Conservation (phyloP, 2,329 filamentous ascomycete species). For the Juglanconis oblonga region DNA sequence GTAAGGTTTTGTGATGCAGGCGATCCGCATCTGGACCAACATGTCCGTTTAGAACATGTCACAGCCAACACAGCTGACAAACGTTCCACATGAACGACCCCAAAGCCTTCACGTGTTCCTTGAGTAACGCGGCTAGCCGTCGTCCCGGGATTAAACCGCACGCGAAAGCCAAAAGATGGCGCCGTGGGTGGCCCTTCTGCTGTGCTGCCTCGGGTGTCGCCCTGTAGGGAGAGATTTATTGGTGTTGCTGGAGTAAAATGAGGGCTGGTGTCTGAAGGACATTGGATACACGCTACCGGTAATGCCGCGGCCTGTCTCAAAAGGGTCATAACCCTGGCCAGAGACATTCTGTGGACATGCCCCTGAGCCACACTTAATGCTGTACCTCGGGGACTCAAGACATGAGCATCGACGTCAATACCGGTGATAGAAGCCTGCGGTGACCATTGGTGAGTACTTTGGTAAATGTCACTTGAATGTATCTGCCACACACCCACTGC, state of each 20-base stretch:
- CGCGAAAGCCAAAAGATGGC: background rate
- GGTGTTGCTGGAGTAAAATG: background rate
- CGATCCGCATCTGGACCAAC: background rate
- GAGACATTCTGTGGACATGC: background rate
- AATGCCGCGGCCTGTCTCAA: too few relatives aligned
- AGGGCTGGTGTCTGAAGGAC: background rate
- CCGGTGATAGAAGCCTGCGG: background rate
- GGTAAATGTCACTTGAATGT: too few relatives aligned
- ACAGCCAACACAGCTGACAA: background rate
- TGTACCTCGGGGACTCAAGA: background rate
- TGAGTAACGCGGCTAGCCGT: constrained; percentile 1
- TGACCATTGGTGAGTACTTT: too few relatives aligned
- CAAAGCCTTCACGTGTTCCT: constrained; percentile 3
- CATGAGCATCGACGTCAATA: background rate
- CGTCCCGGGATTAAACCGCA: background rate
- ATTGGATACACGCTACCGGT: background rate
- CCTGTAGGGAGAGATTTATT: background rate
- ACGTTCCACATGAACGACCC: background rate
- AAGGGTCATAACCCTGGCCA: too few relatives aligned
- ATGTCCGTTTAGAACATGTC: background rate
- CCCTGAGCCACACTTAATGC: background rate
- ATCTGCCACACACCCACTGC: too few relatives aligned
- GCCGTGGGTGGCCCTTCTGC: background rate
- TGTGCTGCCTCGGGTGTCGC: background rate
- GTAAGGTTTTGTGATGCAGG: too few relatives aligned